Evolutionary conservation across 2,329 filamentous ascomycete genomes (phyloP), one percentile per base, ranked within the genome.

Genomic region (Calonectria fujianensis): DNA sequence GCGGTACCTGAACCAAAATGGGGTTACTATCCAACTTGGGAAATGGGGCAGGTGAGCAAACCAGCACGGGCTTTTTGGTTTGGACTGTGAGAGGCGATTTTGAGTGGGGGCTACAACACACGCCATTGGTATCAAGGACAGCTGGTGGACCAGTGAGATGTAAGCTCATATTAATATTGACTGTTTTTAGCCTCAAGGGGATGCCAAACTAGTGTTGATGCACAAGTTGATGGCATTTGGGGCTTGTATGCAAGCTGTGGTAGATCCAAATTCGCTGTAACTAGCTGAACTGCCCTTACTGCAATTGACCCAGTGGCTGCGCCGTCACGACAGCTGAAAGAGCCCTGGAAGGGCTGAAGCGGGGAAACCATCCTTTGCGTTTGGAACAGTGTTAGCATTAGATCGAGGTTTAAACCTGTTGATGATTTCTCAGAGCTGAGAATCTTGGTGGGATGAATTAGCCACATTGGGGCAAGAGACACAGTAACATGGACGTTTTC

Each of bases 51-150:
- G 32, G 54, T 20, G 54, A 69, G 52, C 67, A 63, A n/a, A 16
- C n/a, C 29, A 24, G 51, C 7, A 13, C 35, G 18, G 7, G 6
- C 41, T 39, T 61, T 35, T 18, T 24, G 45, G 54, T 50, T 69
- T 57, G 41, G 68, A n/a, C 57, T 4, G 10, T 8, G 16, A 54
- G 31, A 57, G 31, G 54, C 35, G 35, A 39, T 51, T 32, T 63
- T 24, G 27, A 32, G 54, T 65, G 48, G 59, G 59, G 69, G 57
- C 48, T 41, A 39, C 27, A 37, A n/a, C 45, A 65, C 54, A 20
- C 20, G 41, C 39, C 35, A 48, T 70, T 65, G 37, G 59, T 70
- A 65, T 70, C 48, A 16, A 35, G 35, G n/a, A 41, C 14, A 27
- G 57, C 20, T 6, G 5, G 35, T 24, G 54, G 57, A 18, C 57